Base-by-base conservation (phyloP, 129 eudicot genomes). In the Centrapalus pauciflorus region DNA sequence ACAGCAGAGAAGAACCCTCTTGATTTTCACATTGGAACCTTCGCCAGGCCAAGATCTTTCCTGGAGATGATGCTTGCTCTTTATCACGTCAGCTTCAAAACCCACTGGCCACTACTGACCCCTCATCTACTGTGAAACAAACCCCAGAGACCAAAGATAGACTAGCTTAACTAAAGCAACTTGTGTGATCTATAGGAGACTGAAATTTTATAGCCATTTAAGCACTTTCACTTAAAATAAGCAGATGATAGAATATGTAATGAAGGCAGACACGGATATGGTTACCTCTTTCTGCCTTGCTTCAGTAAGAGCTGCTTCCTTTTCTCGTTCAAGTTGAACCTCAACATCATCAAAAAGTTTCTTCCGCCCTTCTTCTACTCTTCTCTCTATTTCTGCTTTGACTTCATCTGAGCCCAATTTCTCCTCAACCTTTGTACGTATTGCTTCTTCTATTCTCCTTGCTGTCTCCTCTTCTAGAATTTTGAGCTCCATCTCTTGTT, bases 381-480 rank as follows among this genome's bases (percentile, higher is more conserved):
- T 72, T 61, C 80, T 83, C 68, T 85, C 87, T 59, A 83, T 87
- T 79, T 87, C 96, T 61, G 74, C 57, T 69, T 71, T 87, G 43
- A 85, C 78, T 67, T 91, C 96, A 48, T 87, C 90, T 10, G 97
- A 91, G 23, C 71, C 46, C 75, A 91, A 64, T 61, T 64, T 85
- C 67, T 87, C 96, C 64, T 88, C 96, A 20, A 91, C 97, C 58
- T 83, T 87, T 75, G 62, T 69, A 35, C 92, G 79, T 37, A 91
- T 87, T 75, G 90, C 96, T 83, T 87, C 97, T 86, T 91, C 97
- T 73, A 87, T 69, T 77, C 96, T 85, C 78, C 40, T 83, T 29
- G 97, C 85, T 19, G 97, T 91, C 76, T 91, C 97, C 63, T 89
- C 96, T 76, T 87, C 97, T 72, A 91, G 66, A 50, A 74, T 74